Base-by-base conservation (phyloP, 306 rosid species). In the Glycine latifolia region DNA sequence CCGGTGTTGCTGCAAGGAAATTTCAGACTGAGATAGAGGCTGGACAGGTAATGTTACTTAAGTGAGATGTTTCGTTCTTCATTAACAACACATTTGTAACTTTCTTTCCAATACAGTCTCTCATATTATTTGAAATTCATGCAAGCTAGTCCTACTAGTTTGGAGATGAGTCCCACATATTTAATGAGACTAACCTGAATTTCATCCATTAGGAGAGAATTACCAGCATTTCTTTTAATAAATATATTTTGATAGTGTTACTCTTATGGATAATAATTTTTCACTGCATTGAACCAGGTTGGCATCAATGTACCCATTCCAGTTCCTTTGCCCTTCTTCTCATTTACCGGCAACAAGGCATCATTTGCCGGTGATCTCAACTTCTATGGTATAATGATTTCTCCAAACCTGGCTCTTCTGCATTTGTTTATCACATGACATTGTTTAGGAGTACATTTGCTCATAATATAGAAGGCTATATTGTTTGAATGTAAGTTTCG, bases 281-380 rank as follows among this genome's bases (percentile, higher is more conserved):
- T 60, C 48, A 33, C 66, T 75, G 79, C 67, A 15, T 76, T 79
- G 79, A 59, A 80, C 61, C 87, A 93, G 99, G 97, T 93, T 9
- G 97, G 99, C 77, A 91, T 93, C 88, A 95, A 95, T 8, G 97
- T 95, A 72, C 97, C 97, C 1, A 95, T 93, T 82, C 99, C 97
- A 16, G 97, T 95, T 88, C 97, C 99, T 61, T 86, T 92, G 79
- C 97, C 97, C 44, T 91, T 93, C 82, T 95, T 95, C 93, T 95
- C 99, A 13, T 91, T 95, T 78, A 93, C 97, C 2, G 95, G 99
- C 75, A 91, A 91, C 80, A 95, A 93, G 86, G 92, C 94, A 8
- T 95, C 99, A 47, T 95, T 93, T 81, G 95, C 97, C 0, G 97
- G 97, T 33, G 94, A 93, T 73, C 91, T 95, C 85, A 95, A 95